Percentiles rank a stretch among this genome's conserved stretches.
Evolutionary conservation across 1,284 basidiomycete species (phyloP).

Genomic region (Pholiota adiposa): DNA sequence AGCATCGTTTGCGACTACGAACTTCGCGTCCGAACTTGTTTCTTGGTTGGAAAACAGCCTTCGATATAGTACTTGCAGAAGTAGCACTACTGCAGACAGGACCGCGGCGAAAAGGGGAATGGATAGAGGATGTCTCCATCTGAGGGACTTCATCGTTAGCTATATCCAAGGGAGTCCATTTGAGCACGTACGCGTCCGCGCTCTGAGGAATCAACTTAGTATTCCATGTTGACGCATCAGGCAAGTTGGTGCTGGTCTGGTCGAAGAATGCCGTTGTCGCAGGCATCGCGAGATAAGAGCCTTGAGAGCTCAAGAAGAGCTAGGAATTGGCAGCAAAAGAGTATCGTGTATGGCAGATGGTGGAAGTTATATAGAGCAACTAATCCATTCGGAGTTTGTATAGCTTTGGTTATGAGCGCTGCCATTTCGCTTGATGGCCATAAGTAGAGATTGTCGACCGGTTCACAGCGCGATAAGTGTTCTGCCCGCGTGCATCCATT

Average conservation of each 20-base stretch:
- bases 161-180: background rate
- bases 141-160: background rate
- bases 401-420: background rate
- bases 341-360: background rate
- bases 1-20: background rate
- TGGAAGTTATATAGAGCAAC: background rate
- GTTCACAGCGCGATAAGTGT: background rate
- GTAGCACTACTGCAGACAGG: background rate
- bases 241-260: background rate
- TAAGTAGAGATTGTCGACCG: background rate
- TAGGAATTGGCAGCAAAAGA: background rate
- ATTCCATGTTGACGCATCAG: background rate
- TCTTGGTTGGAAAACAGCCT: background rate
- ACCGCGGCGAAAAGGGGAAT: background rate
- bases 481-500: background rate
- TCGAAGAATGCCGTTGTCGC: background rate
- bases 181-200: background rate
- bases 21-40: background rate
- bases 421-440: background rate
- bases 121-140: constrained; percentile 7
- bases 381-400: background rate
- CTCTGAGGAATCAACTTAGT: background rate
- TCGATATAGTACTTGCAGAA: background rate
- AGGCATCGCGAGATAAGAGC: background rate
- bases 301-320: background rate